These are phyloP conservation scores for Aureobasidium pullulans DNA, from an alignment of 2,329 filamentous ascomycete genomes.

Conservation along the genomic window DNA sequence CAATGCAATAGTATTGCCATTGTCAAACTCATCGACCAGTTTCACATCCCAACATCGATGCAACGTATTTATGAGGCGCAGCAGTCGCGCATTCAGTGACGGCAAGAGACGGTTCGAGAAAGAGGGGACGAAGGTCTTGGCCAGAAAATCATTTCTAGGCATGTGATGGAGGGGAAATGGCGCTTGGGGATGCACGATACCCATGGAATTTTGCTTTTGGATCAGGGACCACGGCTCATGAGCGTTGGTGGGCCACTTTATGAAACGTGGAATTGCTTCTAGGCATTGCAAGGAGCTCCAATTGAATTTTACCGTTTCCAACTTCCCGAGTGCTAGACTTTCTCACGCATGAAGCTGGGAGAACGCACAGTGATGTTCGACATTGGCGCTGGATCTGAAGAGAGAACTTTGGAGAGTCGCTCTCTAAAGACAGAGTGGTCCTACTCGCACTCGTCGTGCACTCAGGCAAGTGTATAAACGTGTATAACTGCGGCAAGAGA, in stretches of 20 bases:
- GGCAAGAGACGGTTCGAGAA: neutral
- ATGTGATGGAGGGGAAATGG: neutral
- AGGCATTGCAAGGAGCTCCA: neutral
- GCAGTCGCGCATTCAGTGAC: neutral
- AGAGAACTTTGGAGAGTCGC: no score
- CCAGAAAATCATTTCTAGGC: neutral
- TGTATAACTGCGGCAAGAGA: no score
- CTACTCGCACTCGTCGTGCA: no score
- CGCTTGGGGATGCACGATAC: slow-evolving; percentile 4
- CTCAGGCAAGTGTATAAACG: no score
- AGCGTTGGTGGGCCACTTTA: neutral
- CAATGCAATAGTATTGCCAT: neutral
- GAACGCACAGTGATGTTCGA: no score
- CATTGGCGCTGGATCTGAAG: no score
- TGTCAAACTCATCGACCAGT: neutral
- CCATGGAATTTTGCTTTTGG: neutral
- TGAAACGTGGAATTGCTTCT: neutral
- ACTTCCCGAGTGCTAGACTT: no score
- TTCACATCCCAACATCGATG: neutral
- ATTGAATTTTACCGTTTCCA: neutral
- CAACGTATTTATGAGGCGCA: neutral
- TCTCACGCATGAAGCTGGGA: neutral
- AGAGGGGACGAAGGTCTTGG: neutral
- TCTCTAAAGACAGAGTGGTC: no score
- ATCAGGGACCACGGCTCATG: neutral